These are phyloP conservation scores for Saccharomycopsis olivae DNA, from an alignment of 805 yeast genomes.

Conservation along the genomic window DNA sequence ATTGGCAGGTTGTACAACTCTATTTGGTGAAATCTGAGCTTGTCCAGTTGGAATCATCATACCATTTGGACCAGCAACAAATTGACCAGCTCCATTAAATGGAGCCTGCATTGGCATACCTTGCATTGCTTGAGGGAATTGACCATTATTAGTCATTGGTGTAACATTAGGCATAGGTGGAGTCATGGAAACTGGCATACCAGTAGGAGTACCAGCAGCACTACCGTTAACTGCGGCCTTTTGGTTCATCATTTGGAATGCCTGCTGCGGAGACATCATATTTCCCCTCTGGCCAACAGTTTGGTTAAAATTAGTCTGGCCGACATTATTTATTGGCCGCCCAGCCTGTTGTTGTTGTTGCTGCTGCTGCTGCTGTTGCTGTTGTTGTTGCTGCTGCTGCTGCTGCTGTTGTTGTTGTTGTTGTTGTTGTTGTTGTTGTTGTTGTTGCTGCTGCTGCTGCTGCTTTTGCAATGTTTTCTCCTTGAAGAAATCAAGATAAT, in stretches of 20 bases:
- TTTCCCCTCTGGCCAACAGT: neutral
- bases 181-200: conserved; percentile 2
- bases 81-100: conserved; percentile 1
- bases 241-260: conserved; percentile 7
- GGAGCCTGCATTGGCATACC: conserved; percentile 3
- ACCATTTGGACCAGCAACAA: conserved; percentile 12
- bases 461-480: neutral
- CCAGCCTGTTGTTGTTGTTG: neutral
- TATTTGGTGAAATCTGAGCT: conserved; percentile 3
- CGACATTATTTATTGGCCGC: too few species aligned
- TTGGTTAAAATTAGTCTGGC: neutral
- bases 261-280: conserved; percentile 5
- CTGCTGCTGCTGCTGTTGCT: conserved; percentile 2
- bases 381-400: conserved; percentile 1
- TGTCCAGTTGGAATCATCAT: conserved; percentile 5
- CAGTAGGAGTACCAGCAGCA: neutral
- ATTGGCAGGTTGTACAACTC: neutral
- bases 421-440: conserved; percentile 5
- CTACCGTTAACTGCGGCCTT: neutral
- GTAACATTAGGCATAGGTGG: neutral
- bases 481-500: too few species aligned
- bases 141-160: neutral
- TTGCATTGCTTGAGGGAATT: neutral
- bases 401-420: conserved; percentile 2
- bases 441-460: conserved; percentile 6